Base-by-base conservation (phyloP, 192 early-diverging fungal species). In the Linnemannia exigua region DNA sequence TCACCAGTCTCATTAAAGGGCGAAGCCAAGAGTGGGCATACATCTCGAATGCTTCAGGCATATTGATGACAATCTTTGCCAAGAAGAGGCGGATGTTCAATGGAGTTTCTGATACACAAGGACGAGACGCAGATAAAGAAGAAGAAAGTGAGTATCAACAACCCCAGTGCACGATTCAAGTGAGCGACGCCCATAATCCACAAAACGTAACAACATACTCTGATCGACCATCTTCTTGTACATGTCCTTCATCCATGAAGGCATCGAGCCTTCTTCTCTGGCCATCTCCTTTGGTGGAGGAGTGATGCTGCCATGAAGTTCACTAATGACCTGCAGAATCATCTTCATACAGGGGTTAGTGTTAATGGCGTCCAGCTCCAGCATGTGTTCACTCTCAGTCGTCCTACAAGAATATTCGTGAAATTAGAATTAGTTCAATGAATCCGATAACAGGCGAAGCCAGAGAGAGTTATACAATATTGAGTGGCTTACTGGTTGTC, bases 211-310 rank as follows among this genome's bases (percentile, higher is more conserved):
- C 7, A 63, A 79, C 44, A 69, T 88, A 89, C 91, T 83, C 19
- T 41, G 76, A 67, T 77, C 76, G 20, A 73, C 79, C 54, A 94
- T 89, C 67, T 91, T 92, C 22, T 76, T 79, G n/a, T 87, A 48
- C 9, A 95, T 79, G 61, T 90, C 90, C 12, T 87, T 84, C 91
- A 95, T 95, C 94, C 95, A 96, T 4, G 63, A 38, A 1, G 94
- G 93, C 91, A 94, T 92, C 20, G 58, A 47, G 2, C 50, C 67
- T 7, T 80, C 76, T 22, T 84, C 80, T 33, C 79, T 75, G 1
- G 79, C 74, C 78, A 86, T 77, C 37, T 80, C 77, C 25, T 68
- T 72, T 14, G 67, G 51, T 9, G 89, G 84, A 3, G 87, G 86
- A 17, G 88, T 88, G 37, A 91, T 89, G 14, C 81, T 66, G 5